Conservation (phyloP, 441 rosid species). For the Adansonia grandidieri region DNA sequence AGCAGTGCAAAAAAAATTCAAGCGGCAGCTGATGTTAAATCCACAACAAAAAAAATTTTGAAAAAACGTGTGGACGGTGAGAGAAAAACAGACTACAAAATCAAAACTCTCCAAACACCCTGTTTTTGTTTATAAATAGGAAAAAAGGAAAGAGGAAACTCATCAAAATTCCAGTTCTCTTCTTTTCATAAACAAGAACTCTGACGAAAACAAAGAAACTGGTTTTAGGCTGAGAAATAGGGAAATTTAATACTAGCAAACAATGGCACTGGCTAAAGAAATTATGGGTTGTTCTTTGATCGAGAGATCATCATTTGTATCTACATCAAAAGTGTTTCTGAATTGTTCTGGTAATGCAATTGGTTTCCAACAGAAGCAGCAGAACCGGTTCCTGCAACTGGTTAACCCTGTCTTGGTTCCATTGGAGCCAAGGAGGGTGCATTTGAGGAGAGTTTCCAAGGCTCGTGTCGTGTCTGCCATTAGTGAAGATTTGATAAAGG, state of each 20-base stretch:
- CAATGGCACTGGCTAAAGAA: constrained; percentile 69
- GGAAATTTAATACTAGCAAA: not conserved
- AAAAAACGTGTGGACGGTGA: constrained; percentile 82
- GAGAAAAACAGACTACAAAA: not conserved
- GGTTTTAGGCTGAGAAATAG: not conserved
- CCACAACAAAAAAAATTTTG: constrained; percentile 22
- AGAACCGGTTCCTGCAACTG: constrained; percentile 33
- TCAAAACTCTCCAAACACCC: not conserved
- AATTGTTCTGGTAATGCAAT: not conserved
- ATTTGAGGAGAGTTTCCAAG: constrained; percentile 27
- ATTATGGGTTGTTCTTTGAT: constrained; percentile 61
- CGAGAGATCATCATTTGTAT: constrained; percentile 46
- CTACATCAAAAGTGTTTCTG: constrained; percentile 43
- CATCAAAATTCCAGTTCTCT: not conserved
- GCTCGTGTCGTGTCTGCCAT: constrained; percentile 58
- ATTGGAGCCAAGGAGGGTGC: constrained; percentile 32
- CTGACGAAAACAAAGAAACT: not conserved
- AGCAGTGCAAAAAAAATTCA: not conserved
- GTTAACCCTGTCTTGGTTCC: constrained; percentile 41
- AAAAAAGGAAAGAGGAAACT: not conserved
- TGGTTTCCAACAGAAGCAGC: constrained; percentile 23
- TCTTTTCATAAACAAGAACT: constrained; percentile 11
- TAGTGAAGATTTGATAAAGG: constrained; percentile 70
- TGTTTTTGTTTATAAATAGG: not conserved
- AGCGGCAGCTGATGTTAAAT: not conserved